Evolutionary conservation across 176 grass and related monocot genomes (phyloP).

Genomic region (Phragmites australis): DNA sequence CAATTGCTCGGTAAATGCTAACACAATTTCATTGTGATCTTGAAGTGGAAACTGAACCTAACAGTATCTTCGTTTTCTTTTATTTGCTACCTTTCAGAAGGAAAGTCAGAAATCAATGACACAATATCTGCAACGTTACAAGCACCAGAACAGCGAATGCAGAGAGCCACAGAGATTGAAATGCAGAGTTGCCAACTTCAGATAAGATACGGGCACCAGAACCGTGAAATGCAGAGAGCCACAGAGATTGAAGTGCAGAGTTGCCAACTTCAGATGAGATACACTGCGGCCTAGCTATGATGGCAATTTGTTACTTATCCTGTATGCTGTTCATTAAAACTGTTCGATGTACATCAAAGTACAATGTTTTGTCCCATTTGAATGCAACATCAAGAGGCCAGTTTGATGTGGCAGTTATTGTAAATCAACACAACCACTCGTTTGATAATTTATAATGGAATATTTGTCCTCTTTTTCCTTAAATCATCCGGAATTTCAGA

Average conservation of each 20-base stretch:
- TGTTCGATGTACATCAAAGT: background rate
- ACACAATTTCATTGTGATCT: background rate
- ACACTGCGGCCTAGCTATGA: background rate
- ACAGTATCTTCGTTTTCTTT: background rate
- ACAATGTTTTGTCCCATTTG: background rate
- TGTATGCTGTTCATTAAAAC: background rate
- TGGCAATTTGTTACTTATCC: background rate
- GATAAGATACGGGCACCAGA: background rate
- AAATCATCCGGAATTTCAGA: background rate
- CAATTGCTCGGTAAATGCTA: background rate
- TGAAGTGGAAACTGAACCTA: background rate
- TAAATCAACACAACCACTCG: background rate
- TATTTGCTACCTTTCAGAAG: slow-evolving; percentile 1
- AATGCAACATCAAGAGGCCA: background rate
- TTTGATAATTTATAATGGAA: background rate
- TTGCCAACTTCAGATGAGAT: background rate
- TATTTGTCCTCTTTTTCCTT: background rate
- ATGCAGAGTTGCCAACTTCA: background rate
- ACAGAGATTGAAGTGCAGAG: background rate
- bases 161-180: background rate
- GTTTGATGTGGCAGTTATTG: background rate
- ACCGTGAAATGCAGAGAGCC: background rate
- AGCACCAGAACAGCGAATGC: background rate
- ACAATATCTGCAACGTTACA: background rate
- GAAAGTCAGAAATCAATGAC: background rate